phyloP scores from a whole-genome alignment of 2,329 filamentous ascomycete species.

The Phialophora verrucosa region DNA sequence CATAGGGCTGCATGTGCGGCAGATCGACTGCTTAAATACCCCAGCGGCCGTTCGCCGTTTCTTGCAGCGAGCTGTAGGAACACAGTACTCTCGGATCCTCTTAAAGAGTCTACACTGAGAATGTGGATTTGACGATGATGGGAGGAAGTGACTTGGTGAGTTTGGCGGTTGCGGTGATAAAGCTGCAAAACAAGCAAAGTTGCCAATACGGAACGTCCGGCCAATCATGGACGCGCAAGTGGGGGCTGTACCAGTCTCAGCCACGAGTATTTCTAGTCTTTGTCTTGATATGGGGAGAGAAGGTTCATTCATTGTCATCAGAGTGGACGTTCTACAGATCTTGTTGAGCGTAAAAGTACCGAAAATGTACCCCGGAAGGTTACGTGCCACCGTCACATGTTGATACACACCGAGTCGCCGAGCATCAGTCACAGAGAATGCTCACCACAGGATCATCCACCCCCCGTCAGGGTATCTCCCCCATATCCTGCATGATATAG shows the following conservation, averaged over 20 bases:
- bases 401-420: background rate
- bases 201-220: background rate
- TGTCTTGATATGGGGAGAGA: background rate
- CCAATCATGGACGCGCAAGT: background rate
- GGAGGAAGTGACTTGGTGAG: no score
- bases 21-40: background rate
- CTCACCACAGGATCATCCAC: no score
- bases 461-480: background rate
- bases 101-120: background rate
- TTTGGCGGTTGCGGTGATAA: no score
- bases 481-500: conserved; percentile 34
- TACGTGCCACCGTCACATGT: background rate
- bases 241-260: background rate
- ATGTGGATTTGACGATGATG: background rate
- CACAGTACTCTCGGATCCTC: background rate
- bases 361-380: background rate
- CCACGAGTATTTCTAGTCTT: no score
- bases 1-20: background rate
- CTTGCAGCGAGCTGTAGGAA: background rate
- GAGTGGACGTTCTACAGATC: background rate
- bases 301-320: background rate
- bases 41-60: background rate
- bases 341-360: background rate
- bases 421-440: background rate
- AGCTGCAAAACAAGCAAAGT: background rate